Percentiles rank a stretch among this genome's conserved stretches.
These are phyloP conservation scores for Camelina hispida DNA, from an alignment of 345 rosid species.

Conservation along the genomic window DNA sequence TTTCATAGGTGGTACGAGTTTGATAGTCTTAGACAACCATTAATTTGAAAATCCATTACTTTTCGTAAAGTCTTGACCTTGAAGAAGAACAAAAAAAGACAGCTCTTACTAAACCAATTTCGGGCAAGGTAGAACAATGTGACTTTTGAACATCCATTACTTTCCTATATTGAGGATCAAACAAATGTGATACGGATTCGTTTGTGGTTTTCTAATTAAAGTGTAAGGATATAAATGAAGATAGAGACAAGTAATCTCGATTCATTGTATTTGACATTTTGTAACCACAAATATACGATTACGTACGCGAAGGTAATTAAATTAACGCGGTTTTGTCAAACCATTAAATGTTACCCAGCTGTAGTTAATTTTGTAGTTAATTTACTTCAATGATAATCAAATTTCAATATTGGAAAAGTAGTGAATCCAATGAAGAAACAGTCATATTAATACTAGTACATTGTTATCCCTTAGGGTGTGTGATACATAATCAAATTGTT, in stretches of 20 bases:
- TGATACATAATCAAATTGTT: background rate
- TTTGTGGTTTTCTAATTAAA: background rate
- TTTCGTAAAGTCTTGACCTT: background rate
- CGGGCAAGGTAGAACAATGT: background rate
- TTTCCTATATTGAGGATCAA: constrained; percentile 22
- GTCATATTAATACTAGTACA: background rate
- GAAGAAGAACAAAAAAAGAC: background rate
- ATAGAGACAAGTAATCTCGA: constrained; percentile 29
- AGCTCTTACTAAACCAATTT: background rate
- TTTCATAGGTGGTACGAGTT: background rate
- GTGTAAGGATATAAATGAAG: constrained; percentile 22
- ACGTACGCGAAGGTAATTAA: constrained; percentile 10
- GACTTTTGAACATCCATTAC: background rate
- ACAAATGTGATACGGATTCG: background rate
- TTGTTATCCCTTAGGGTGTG: background rate
- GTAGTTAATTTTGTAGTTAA: constrained; percentile 11
- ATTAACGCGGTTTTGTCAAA: constrained; percentile 27
- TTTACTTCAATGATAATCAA: constrained; percentile 8
- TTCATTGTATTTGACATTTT: constrained; percentile 1
- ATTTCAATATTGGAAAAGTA: background rate
- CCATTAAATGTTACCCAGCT: background rate
- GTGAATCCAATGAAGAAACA: constrained; percentile 5
- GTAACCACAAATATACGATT: constrained; percentile 14
- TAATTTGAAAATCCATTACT: background rate
- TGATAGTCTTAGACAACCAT: background rate